A percentile compares a stretch with the other conserved stretches of the same genome.
Conservation (phyloP, 2,329 filamentous ascomycete species). For the Samsoniella hepiali region DNA sequence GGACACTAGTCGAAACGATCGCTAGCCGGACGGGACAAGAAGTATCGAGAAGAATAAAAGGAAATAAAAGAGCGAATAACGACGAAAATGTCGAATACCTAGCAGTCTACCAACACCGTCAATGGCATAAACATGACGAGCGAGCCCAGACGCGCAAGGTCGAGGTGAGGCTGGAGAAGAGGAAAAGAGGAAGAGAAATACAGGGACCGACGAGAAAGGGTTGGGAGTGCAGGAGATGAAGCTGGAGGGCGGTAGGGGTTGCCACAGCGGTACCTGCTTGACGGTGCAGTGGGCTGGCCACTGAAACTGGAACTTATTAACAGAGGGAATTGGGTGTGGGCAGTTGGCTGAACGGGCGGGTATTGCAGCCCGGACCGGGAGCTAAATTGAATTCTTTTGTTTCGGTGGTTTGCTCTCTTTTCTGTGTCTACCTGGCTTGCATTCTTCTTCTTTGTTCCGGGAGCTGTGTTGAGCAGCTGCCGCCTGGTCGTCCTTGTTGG, state of each 20-base stretch:
- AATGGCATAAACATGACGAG: constrained; percentile 28
- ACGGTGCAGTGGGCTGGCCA: background rate
- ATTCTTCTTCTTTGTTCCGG: background rate
- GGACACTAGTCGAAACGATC: constrained; percentile 13
- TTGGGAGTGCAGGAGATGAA: background rate
- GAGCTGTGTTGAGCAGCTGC: background rate
- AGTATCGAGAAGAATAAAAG: constrained; percentile 1
- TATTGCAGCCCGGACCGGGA: background rate
- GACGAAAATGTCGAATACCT: background rate
- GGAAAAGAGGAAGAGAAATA: constrained; percentile 11
- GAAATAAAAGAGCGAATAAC: constrained; percentile 19
- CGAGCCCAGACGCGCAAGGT: constrained; percentile 20
- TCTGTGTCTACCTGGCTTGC: background rate
- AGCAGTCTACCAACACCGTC: constrained; percentile 10
- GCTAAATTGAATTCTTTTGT: background rate
- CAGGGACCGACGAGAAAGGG: background rate
- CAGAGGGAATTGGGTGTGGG: background rate
- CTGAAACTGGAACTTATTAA: background rate
- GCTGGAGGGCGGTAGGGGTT: background rate
- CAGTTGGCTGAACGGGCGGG: too few species aligned
- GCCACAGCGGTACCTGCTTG: background rate
- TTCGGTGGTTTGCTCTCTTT: background rate
- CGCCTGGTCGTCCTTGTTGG: background rate
- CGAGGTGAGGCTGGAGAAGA: constrained; percentile 19
- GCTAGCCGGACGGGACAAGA: background rate